Base-by-base conservation (phyloP, 371 early-diverging fungal species). In the Syncephalastrum contaminatum region DNA sequence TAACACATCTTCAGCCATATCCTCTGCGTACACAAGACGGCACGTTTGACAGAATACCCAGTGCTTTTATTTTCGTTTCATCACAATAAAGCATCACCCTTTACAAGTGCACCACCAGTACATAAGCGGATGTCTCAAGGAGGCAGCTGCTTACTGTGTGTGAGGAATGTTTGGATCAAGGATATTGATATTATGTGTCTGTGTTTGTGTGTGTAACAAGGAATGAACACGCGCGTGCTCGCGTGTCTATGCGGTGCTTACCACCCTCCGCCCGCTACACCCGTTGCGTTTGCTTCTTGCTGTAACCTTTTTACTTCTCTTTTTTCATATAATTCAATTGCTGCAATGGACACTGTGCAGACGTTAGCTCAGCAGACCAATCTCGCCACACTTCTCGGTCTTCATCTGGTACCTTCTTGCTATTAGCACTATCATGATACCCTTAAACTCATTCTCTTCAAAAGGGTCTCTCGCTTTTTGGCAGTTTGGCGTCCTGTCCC, bases 391-490 rank as follows among this genome's bases (percentile, higher is more conserved):
- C 62, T 77, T 27, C 60, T 77, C n/a, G 71, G 71, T 4, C 53
- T 77, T 48, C 78, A 77, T 56, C 63, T 77, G 51, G 78, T 74
- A 70, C 43, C 27, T 36, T 36, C 2, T 25, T 19, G 36, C 36
- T 6, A 8, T 5, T 2, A 25, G 5, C 13, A 2, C 18, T 4
- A 16, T 46, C 20, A 43, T 43, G 2, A 24, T 42, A 3, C 0
- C 14, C 36, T 6, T 47, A 39, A 30, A 44, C 12, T 51, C 21
- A 19, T 40, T 16, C 16, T 24, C n/a, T 43, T 12, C 25, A 25
- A 13, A 51, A 79, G 80, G 66, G 69, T 0, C 56, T 79, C 27
- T 65, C 76, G 4, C 70, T 79, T 18, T 56, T 75, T 48, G 76
- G 80, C 39, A 62, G 69, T 21, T 43, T 79, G 53, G 67, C 80